phyloP scores from a whole-genome alignment of 1,284 basidiomycete genomes.

The Apiotrichum mycotoxinovorans region DNA sequence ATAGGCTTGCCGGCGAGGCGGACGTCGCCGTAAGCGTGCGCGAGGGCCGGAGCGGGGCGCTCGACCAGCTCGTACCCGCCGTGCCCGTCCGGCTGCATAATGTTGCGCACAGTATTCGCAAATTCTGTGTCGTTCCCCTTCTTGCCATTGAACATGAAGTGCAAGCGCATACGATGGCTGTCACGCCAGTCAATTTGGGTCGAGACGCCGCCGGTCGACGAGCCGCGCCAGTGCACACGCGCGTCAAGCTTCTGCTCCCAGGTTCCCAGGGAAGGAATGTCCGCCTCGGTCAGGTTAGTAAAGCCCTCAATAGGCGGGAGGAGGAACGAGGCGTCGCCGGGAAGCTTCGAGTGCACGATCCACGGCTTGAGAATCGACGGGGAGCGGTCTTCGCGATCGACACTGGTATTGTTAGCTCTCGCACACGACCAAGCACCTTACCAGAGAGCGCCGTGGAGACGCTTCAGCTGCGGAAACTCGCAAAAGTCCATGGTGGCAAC shows the following conservation, averaged over 20 bases:
- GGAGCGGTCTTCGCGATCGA: slow-evolving; percentile 46
- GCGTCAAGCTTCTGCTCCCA: slow-evolving; percentile 48
- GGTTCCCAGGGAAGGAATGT: slow-evolving; percentile 27
- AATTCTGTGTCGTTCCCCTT: slow-evolving; percentile 37
- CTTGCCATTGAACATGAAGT: slow-evolving; percentile 47
- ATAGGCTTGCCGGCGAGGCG: slow-evolving; percentile 45
- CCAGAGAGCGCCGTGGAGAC: slow-evolving; percentile 47
- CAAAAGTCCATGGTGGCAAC: slow-evolving; percentile 54
- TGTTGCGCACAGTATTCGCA: slow-evolving; percentile 33
- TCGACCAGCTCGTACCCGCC: slow-evolving; percentile 35
- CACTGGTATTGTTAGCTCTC: slow-evolving; percentile 18
- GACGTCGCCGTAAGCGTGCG: slow-evolving; percentile 48
- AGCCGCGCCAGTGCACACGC: slow-evolving; percentile 51
- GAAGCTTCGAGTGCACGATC: slow-evolving; percentile 48
- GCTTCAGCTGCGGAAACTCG: slow-evolving; percentile 51
- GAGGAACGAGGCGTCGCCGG: slow-evolving; percentile 46
- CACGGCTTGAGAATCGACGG: slow-evolving; percentile 45
- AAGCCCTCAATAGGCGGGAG: slow-evolving; percentile 46
- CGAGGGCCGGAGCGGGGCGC: slow-evolving; percentile 34
- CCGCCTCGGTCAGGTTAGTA: slow-evolving; percentile 38
- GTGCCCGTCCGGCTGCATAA: slow-evolving; percentile 46
- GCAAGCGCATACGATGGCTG: slow-evolving; percentile 49
- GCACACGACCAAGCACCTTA: slow-evolving; percentile 17
- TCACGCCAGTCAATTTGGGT: slow-evolving; percentile 47
- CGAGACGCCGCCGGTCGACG: slow-evolving; percentile 48